Evolutionary conservation across 306 rosid genomes (phyloP), one percentile per base, ranked within the genome.

Genomic region (Potentilla sterilis): DNA sequence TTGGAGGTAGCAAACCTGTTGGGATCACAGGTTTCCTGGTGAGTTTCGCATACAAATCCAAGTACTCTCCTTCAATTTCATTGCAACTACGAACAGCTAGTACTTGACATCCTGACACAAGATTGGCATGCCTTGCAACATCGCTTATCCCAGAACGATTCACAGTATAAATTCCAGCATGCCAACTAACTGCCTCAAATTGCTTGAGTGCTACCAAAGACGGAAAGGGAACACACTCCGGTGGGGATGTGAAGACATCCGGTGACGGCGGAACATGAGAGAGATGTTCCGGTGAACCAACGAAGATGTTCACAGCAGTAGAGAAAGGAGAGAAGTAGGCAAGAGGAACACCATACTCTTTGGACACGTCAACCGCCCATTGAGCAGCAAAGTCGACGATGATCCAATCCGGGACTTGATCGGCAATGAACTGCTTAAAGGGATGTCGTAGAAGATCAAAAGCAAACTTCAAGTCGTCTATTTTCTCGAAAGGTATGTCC

Each of bases 1-100:
- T 80, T 32, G 74, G 64, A 6, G 89, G 80, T 8, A 84, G 75
- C 24, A 84, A 24, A 44, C 90, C 90, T 18, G 75, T 13, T 1
- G 90, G 86, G 42, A 84, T 74, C 73, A 84, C 86, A 7, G 75
- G 72, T 67, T 79, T 78, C 73, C 49, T 54, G 21, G 49, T 44
- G 11, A 79, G 46, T 49, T 81, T 34, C 34, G 65, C 42, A 5
- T 24, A 61, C 19, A 75, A n/a, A 2, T 71, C 69, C 61, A 87
- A 48, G 47, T 79, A 84, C 28, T 79, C 73, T 44, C 82, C 75
- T 40, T 76, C 88, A 40, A 73, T 19, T 54, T 79, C 88, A 4
- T 79, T 55, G 75, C 88, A 79, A 47, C 69, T 58, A 1, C 82
- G 77, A 46, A 69, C 19, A 9, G 65, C 22, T 4, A 82, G n/a